Evolutionary conservation across 495 filamentous ascomycete species (phyloP).

Genomic region (Endocarpon pusillum): DNA sequence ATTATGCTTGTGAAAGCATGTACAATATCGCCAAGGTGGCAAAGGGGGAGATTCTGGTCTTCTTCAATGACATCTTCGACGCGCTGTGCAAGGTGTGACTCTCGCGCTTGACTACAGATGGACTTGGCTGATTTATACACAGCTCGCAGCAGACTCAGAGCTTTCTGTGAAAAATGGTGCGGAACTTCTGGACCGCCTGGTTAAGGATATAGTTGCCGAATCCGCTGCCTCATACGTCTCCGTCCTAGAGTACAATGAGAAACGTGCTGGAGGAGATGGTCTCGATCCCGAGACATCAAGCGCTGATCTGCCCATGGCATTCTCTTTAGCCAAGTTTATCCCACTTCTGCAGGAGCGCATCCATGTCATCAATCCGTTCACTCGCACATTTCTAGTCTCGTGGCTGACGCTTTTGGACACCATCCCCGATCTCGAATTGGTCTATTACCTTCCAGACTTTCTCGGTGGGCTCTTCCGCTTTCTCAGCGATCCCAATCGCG

Average conservation of each 20-base stretch:
- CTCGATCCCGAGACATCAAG: slow-evolving; percentile 30
- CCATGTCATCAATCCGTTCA: slow-evolving; percentile 83
- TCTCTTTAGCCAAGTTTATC: slow-evolving; percentile 82
- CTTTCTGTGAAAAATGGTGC: slow-evolving; percentile 97
- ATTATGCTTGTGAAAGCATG: slow-evolving; percentile 99
- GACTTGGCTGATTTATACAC: slow-evolving; percentile 6
- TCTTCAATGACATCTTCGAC: slow-evolving; percentile 98
- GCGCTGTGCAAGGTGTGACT: slow-evolving; percentile 74
- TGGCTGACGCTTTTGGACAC: slow-evolving; percentile 94
- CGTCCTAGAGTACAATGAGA: slow-evolving; percentile 44
- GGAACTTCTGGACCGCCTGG: slow-evolving; percentile 83
- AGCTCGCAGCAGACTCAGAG: slow-evolving; percentile 93
- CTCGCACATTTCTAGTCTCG: slow-evolving; percentile 81
- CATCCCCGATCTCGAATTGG: slow-evolving; percentile 91
- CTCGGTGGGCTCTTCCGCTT: slow-evolving; percentile 82
- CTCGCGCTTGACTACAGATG: slow-evolving; percentile 3
- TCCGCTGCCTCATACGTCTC: slow-evolving; percentile 92
- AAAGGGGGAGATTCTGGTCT: slow-evolving; percentile 88
- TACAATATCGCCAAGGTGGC: slow-evolving; percentile 99
- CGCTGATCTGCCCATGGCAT: slow-evolving; percentile 60
- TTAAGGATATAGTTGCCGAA: slow-evolving; percentile 97
- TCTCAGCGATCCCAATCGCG: slow-evolving; percentile 74
- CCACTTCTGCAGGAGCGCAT: slow-evolving; percentile 87
- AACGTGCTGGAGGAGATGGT: slow-evolving; percentile 28
- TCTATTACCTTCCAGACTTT: slow-evolving; percentile 82